Conservation (phyloP, 768 basidiomycete species). For the Trametes elegans region DNA sequence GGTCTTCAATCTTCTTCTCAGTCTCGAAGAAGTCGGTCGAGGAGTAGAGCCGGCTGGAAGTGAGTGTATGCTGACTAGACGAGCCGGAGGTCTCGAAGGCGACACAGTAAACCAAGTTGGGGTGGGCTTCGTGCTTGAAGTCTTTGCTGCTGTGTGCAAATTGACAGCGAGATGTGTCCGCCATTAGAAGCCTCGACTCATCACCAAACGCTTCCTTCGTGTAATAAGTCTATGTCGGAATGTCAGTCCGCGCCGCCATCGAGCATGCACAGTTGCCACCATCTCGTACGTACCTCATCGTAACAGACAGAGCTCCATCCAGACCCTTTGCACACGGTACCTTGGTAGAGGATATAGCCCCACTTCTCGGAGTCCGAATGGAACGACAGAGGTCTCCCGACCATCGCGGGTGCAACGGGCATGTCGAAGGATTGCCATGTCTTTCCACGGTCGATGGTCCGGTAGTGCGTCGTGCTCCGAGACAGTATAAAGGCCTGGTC, state of each 20-base stretch:
- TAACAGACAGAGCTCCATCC: slow-evolving; percentile 59
- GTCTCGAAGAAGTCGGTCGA: slow-evolving; percentile 80
- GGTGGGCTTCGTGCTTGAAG: slow-evolving; percentile 74
- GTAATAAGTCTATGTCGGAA: slow-evolving; percentile 70
- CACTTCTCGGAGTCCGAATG: slow-evolving; percentile 74
- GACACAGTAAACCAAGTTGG: slow-evolving; percentile 85
- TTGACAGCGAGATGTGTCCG: slow-evolving; percentile 74
- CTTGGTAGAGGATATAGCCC: slow-evolving; percentile 79
- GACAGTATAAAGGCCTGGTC: slow-evolving; percentile 85
- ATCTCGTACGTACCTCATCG: slow-evolving; percentile 58
- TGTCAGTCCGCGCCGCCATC: neutral
- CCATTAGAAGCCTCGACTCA: slow-evolving; percentile 54
- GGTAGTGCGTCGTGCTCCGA: slow-evolving; percentile 72
- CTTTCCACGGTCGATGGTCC: slow-evolving; percentile 83
- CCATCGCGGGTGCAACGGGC: slow-evolving; percentile 54
- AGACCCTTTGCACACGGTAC: slow-evolving; percentile 53
- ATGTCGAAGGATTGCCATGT: slow-evolving; percentile 84
- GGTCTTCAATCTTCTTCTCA: slow-evolving; percentile 68
- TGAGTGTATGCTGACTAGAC: slow-evolving; percentile 43
- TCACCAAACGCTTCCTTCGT: slow-evolving; percentile 81
- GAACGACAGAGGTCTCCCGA: slow-evolving; percentile 74
- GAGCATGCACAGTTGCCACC: neutral
- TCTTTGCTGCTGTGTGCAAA: slow-evolving; percentile 87
- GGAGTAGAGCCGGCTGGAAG: slow-evolving; percentile 73
- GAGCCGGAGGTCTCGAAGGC: slow-evolving; percentile 67